Base-by-base conservation (phyloP, 306 rosid species). In the Potentilla sterilis region DNA sequence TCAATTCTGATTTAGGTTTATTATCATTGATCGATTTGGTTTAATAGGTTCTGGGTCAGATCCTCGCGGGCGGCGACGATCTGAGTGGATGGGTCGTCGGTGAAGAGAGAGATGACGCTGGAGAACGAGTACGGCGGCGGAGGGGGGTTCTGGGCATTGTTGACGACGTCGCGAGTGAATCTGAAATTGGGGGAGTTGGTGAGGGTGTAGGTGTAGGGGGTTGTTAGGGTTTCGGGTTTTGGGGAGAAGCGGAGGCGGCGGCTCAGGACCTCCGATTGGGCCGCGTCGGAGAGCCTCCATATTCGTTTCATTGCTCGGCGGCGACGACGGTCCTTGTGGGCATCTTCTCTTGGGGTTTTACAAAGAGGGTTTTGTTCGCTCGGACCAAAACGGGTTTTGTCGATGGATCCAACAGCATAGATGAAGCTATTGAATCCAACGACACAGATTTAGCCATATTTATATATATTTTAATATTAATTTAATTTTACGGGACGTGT, bases 251-350 rank as follows among this genome's bases (percentile, higher is more conserved):
- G 40, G 40, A 2, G 58, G 46, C 55, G 66, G 73, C 59, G 71
- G 85, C 67, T 68, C 48, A 75, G 61, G 10, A 75, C 67, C 62
- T 81, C 85, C 4, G 80, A 77, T 77, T 78, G 84, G 35, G 80
- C 84, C 46, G 79, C 85, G 69, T 82, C 81, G 12, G 89, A 83
- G 78, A 90, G 81, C 73, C 80, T 85, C 86, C 86, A 85, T 14
- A 64, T 75, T 41, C 85, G 91, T 82, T 80, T 90, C 98, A 93
- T 90, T 64, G 80, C 70, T 18, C 3, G 59, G 44, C 5, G 80
- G 69, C 9, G 51, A 34, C 37, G 35, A 61, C 13, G 34, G 65
- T 14, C 32, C 65, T 8, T 34, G 48, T 16, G 28, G 0, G 54
- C 78, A 73, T 77, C 24, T 68, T 61, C 19, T 77, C 0, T n/a